Base-by-base conservation (phyloP, 1,284 basidiomycete species). In the Apiotrichum porosum region DNA sequence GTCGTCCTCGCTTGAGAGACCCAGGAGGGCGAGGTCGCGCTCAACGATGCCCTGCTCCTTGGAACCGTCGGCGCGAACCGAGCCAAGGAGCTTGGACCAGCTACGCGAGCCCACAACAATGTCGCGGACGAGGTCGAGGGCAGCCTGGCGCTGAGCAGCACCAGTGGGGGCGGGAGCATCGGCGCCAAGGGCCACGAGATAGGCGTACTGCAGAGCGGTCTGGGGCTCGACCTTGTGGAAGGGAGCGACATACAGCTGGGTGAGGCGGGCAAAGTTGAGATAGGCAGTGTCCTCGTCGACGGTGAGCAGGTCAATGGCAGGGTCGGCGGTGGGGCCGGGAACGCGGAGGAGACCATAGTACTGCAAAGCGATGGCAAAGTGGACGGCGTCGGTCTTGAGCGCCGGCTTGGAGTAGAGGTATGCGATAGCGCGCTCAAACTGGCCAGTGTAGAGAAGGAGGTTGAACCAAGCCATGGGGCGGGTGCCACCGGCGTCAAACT, bases 191-290 rank as follows among this genome's bases (percentile, higher is more conserved):
- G 85, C 83, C 13, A 97, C 81, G 52, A 89, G 86, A 68, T 93
- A 94, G 32, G 97, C 86, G 63, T 99, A 98, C 73, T 97, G 91
- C 46, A 99, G 75, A 1, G 93, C 95, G 57, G 93, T 88, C 61
- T 88, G 84, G 0, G 92, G 85, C 61, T 95, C 93, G 77, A 89
- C 82, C 69, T 86, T 86, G 37, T 88, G 85, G 69, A 97, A 95
- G 47, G 85, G 86, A 30, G 89, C 83, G 40, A 95, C 83, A 69
- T 98, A 97, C 15, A 91, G 85, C 81, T 92, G 92, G 54, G 95
- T 82, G 30, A 97, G 72, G 19, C 88, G 87, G 1, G 88, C 83
- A 42, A 97, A 80, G 66, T 87, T 89, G 51, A 98, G 76, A 13
- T 62, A 69, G 4, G 72, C 61, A 3, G 66, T 51, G 48, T 61